These are phyloP conservation scores for Penicillium sp. DNA, from an alignment of 2,329 filamentous ascomycete species.

Conservation along the genomic window DNA sequence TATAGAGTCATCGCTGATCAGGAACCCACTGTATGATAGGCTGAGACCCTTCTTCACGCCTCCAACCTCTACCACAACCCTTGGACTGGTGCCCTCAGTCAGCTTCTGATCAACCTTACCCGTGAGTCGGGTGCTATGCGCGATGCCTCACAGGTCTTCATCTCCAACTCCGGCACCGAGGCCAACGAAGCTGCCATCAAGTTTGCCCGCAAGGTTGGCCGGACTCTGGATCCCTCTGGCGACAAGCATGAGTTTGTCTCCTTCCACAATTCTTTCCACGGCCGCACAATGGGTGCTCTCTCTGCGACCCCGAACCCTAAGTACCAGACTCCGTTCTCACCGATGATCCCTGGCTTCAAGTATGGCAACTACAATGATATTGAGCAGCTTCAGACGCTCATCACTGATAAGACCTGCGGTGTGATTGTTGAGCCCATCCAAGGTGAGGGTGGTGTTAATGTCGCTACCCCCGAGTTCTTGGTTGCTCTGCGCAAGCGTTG, in stretches of 20 bases:
- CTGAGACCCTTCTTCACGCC: slow-evolving; percentile 80
- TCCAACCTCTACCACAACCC: slow-evolving; percentile 98
- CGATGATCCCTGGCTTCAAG: slow-evolving; percentile 92
- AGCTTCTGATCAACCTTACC: slow-evolving; percentile 82
- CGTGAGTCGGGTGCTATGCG: slow-evolving; percentile 79
- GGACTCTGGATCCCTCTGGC: slow-evolving; percentile 71
- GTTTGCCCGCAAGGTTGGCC: slow-evolving; percentile 90
- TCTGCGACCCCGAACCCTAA: slow-evolving; percentile 98
- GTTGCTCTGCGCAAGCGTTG: slow-evolving; percentile 81
- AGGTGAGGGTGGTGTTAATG: slow-evolving; percentile 90
- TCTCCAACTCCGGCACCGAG: slow-evolving; percentile 96
- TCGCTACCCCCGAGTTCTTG: slow-evolving; percentile 82
- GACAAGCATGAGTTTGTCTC: slow-evolving; percentile 84
- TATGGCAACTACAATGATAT: slow-evolving; percentile 88
- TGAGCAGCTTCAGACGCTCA: slow-evolving; percentile 68
- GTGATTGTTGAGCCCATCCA: slow-evolving; percentile 98
- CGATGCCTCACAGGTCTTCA: slow-evolving; percentile 77
- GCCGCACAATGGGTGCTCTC: slow-evolving; percentile 90
- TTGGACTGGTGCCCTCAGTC: slow-evolving; percentile 88
- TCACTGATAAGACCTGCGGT: slow-evolving; percentile 86
- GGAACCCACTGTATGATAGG: slow-evolving; percentile 38
- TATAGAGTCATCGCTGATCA: slow-evolving; percentile 9
- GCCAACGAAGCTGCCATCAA: slow-evolving; percentile 98
- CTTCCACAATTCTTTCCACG: slow-evolving; percentile 92
- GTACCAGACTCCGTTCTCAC: slow-evolving; percentile 92